Conservation (phyloP, 1,139 yeast species). For the Suzukiozyma palmioleophila region DNA sequence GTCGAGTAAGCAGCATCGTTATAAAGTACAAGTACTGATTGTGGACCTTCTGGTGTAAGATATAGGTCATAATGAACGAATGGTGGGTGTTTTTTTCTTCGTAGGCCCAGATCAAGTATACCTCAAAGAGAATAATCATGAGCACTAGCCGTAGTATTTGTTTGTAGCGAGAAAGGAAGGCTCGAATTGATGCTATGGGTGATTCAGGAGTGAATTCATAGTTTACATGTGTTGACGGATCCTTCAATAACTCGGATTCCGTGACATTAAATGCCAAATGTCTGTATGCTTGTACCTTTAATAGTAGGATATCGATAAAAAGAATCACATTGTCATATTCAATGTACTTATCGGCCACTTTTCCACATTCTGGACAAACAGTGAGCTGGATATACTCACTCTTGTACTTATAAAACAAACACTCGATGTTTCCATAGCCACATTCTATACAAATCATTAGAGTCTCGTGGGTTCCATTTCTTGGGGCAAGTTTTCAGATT, state of each 20-base stretch:
- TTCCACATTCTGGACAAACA: slow-evolving; percentile 67
- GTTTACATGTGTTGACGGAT: slow-evolving; percentile 4
- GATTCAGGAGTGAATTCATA: neutral
- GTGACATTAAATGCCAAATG: slow-evolving; percentile 78
- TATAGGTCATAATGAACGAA: slow-evolving; percentile 21
- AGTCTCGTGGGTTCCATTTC: too few relatives aligned
- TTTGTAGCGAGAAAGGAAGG: slow-evolving; percentile 14
- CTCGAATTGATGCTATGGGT: neutral
- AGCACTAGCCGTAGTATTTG: slow-evolving; percentile 49
- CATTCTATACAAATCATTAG: slow-evolving; percentile 90
- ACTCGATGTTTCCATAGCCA: slow-evolving; percentile 50
- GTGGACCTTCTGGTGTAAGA: slow-evolving; percentile 44
- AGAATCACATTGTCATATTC: slow-evolving; percentile 84
- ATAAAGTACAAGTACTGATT: slow-evolving; percentile 68
- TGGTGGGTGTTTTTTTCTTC: slow-evolving; percentile 57
- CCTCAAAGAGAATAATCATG: slow-evolving; percentile 77
- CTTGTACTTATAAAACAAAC: slow-evolving; percentile 69
- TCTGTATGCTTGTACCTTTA: slow-evolving; percentile 86
- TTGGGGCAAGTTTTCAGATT: too few relatives aligned
- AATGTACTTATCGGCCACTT: slow-evolving; percentile 83
- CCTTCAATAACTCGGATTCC: slow-evolving; percentile 26
- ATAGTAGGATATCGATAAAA: slow-evolving; percentile 74
- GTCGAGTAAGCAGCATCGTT: slow-evolving; percentile 56
- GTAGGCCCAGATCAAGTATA: slow-evolving; percentile 87
- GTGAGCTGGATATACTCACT: slow-evolving; percentile 78